Conservation (phyloP, 345 rosid species). For the Bretschneidera sinensis region DNA sequence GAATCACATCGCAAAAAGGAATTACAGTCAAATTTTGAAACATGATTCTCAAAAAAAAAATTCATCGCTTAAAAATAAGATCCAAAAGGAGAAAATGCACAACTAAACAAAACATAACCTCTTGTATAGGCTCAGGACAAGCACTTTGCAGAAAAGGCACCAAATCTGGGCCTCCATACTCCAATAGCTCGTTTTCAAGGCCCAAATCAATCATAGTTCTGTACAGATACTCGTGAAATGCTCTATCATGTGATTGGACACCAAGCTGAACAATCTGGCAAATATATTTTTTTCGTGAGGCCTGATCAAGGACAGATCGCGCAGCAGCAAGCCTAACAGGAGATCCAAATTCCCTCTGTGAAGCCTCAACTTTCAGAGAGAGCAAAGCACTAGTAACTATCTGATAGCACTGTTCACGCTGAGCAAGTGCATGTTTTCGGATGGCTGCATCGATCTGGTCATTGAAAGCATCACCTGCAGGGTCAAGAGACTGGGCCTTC, state of each 20-base stretch:
- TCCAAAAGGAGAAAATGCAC: conserved; percentile 6
- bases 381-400: conserved; percentile 72
- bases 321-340: conserved; percentile 43
- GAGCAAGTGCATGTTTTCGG: conserved; percentile 70
- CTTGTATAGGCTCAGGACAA: conserved; percentile 56
- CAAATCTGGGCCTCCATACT: conserved; percentile 96
- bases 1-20: background rate
- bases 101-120: conserved; percentile 41
- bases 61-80: background rate
- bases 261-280: conserved; percentile 96
- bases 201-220: conserved; percentile 78
- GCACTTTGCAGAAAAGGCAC: conserved; percentile 90
- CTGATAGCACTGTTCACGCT: conserved; percentile 87
- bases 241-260: conserved; percentile 83
- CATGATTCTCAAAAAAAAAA: background rate
- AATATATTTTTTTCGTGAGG: conserved; percentile 68
- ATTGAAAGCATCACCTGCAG: conserved; percentile 87
- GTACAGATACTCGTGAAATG: conserved; percentile 85
- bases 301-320: conserved; percentile 58
- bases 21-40: background rate
- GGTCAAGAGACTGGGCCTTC: conserved; percentile 90
- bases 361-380: conserved; percentile 56
- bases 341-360: conserved; percentile 50
- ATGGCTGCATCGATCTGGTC: conserved; percentile 77
- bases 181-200: conserved; percentile 88